These are phyloP conservation scores for Rhodotorula sp. DNA, from an alignment of 1,284 basidiomycete species.

Conservation along the genomic window DNA sequence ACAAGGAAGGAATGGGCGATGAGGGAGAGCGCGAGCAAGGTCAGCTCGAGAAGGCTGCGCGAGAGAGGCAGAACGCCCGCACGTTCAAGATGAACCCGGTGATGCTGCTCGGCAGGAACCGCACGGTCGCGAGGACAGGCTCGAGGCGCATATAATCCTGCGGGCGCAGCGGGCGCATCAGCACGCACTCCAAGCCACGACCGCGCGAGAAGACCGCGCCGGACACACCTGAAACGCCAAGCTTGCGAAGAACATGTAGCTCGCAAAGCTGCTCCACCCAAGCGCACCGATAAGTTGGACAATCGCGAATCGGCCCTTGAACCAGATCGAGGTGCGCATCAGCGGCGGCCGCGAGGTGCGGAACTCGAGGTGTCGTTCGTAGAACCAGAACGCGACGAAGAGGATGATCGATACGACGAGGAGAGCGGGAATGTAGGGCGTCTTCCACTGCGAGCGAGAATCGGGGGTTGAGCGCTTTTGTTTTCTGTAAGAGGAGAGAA, in stretches of 20 bases:
- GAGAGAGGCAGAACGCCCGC: background rate
- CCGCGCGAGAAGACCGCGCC: too few species aligned
- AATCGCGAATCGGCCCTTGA: constrained; percentile 65
- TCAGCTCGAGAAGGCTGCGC: background rate
- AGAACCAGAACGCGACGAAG: constrained; percentile 64
- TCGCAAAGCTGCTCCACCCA: constrained; percentile 59
- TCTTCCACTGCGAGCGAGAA: constrained; percentile 19
- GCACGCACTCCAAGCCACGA: background rate
- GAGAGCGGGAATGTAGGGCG: constrained; percentile 56
- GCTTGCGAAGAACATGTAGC: constrained; percentile 19
- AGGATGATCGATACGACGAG: constrained; percentile 66
- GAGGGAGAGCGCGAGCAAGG: background rate
- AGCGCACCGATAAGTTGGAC: constrained; percentile 69
- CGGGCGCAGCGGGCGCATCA: background rate
- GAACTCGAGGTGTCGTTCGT: constrained; percentile 63
- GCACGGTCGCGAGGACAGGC: constrained; percentile 70
- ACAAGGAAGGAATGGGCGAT: constrained; percentile 25
- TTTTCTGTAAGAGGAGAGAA: too few species aligned
- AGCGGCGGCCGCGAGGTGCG: constrained; percentile 60
- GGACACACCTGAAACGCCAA: constrained; percentile 7
- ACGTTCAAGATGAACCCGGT: constrained; percentile 49
- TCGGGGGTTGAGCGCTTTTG: background rate
- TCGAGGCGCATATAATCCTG: constrained; percentile 50
- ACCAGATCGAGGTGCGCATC: constrained; percentile 72
- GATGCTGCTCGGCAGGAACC: constrained; percentile 70